These are phyloP conservation scores for Euphorbia schlechtendalii DNA, from an alignment of 441 rosid species.

Conservation along the genomic window DNA sequence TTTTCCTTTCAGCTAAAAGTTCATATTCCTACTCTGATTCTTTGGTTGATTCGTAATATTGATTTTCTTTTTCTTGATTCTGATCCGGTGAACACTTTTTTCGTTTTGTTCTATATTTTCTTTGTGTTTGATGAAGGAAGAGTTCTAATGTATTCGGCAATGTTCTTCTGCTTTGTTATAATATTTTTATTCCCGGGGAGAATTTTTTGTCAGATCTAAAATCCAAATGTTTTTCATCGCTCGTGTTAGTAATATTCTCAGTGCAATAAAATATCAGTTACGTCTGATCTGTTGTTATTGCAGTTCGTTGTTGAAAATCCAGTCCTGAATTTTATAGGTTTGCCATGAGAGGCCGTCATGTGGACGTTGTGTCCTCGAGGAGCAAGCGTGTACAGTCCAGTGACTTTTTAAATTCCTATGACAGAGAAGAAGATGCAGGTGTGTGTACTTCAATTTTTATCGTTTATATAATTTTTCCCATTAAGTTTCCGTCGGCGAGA, in stretches of 20 bases:
- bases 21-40: neutral
- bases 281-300: conserved; percentile 11
- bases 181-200: too few relatives aligned
- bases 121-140: neutral
- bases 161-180: neutral
- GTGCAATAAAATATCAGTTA: neutral
- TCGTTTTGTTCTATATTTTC: neutral
- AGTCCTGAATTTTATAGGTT: conserved; percentile 23
- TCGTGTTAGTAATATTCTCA: too few relatives aligned
- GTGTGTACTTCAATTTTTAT: conserved; percentile 12
- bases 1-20: neutral
- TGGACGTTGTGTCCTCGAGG: conserved; percentile 30
- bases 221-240: too few relatives aligned
- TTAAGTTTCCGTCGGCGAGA: neutral
- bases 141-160: neutral
- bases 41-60: conserved; percentile 11
- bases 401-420: conserved; percentile 40
- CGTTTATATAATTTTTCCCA: neutral
- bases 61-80: conserved; percentile 8
- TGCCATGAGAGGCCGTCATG: conserved; percentile 76
- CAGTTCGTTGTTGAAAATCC: conserved; percentile 24
- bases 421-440: conserved; percentile 56
- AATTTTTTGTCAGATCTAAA: too few relatives aligned
- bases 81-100: neutral
- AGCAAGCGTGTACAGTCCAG: conserved; percentile 54